Evolutionary conservation across 129 eudicot species (phyloP).

Genomic region (Arctium minus): DNA sequence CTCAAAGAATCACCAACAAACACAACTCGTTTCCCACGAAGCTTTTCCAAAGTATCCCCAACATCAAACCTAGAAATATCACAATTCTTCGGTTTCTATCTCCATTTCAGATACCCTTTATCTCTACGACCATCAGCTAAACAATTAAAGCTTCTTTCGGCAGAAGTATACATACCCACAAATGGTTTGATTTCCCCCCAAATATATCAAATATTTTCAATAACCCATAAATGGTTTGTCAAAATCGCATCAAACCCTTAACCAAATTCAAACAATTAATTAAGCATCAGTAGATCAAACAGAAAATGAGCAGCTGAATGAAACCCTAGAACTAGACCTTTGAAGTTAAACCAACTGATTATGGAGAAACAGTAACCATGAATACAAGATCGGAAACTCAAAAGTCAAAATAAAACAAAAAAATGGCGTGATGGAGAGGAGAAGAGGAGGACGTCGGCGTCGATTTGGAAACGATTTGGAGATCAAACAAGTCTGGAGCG

Average conservation of each 20-base stretch:
- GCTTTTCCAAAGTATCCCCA: no score
- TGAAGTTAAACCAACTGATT: conserved; percentile 11
- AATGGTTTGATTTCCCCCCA: conserved; percentile 19
- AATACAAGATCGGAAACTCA: conserved; percentile 10
- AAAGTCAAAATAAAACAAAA: background rate
- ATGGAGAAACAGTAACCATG: background rate
- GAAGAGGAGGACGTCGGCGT: no score
- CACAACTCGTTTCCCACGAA: no score
- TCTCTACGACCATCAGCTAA: conserved; percentile 77
- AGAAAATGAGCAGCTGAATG: background rate
- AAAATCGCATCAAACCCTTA: conserved; percentile 1
- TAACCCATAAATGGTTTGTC: background rate
- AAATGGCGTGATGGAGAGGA: background rate
- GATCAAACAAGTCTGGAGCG: no score
- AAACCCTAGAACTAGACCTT: conserved; percentile 13
- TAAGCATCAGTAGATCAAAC: background rate
- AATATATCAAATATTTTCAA: background rate
- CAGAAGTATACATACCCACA: conserved; percentile 63
- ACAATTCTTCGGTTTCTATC: conserved; percentile 56
- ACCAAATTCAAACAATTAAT: background rate
- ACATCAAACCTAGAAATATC: no score
- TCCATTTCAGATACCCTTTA: conserved; percentile 69
- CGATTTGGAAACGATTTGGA: no score
- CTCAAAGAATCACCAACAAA: no score
- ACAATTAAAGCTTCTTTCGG: conserved; percentile 76